Conservation (phyloP, 1,284 basidiomycete species). For the Cryptococcus sp. region DNA sequence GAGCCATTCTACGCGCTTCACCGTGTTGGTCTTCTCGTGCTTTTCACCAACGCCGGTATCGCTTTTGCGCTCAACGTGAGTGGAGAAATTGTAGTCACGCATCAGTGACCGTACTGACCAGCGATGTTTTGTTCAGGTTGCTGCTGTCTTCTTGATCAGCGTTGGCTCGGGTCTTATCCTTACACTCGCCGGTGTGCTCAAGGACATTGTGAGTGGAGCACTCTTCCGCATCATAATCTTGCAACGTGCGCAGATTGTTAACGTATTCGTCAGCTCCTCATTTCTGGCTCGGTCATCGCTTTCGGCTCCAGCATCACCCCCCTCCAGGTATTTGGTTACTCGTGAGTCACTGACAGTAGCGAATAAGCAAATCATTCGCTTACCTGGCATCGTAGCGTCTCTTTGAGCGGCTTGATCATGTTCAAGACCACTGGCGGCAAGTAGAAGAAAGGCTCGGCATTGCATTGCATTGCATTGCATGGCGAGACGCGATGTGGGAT, state of each 20-base stretch:
- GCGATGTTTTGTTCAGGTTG: constrained; percentile 50
- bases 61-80: constrained; percentile 83
- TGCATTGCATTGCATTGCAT: no score
- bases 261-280: constrained; percentile 72
- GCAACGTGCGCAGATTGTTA: constrained; percentile 1
- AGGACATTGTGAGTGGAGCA: constrained; percentile 59
- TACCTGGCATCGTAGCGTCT: constrained; percentile 41
- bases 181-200: constrained; percentile 93
- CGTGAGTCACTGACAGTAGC: constrained; percentile 25
- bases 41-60: constrained; percentile 80
- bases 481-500: no score
- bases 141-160: constrained; percentile 92
- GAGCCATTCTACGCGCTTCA: constrained; percentile 77
- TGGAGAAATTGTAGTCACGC: background rate
- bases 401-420: constrained; percentile 47
- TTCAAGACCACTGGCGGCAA: constrained; percentile 53
- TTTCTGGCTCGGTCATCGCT: constrained; percentile 81
- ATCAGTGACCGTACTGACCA: background rate
- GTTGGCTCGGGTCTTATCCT: constrained; percentile 84
- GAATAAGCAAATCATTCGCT: background rate
- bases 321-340: constrained; percentile 79
- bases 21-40: constrained; percentile 71
- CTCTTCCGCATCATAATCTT: background rate
- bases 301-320: constrained; percentile 77
- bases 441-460: constrained; percentile 22